These are phyloP conservation scores for Ettlia oleoabundans DNA, from an alignment of 139 green algal species.

Conservation along the genomic window DNA sequence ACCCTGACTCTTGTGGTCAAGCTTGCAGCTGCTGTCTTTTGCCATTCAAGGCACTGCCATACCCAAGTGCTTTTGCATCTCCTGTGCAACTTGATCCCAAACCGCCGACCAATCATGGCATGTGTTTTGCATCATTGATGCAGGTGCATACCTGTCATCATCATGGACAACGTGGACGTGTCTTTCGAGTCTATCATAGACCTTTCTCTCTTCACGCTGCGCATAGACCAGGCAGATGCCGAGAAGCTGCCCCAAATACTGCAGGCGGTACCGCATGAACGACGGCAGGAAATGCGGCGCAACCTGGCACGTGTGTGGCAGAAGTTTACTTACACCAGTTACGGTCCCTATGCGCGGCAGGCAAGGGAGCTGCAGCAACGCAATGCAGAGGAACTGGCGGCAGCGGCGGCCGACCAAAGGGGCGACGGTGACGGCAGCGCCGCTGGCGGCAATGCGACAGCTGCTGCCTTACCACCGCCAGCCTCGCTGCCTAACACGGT, in stretches of 20 bases:
- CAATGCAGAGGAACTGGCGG: neutral
- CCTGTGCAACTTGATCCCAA: too few relatives aligned
- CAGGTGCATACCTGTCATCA: constrained; percentile 3
- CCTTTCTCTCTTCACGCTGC: constrained; percentile 43
- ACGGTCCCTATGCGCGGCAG: neutral
- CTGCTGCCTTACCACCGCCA: neutral
- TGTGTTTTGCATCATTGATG: neutral
- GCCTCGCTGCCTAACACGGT: constrained; percentile 8
- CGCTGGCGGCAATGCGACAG: neutral
- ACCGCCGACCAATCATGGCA: neutral
- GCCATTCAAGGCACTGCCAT: too few relatives aligned
- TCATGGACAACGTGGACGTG: constrained; percentile 46
- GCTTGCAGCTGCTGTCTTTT: too few relatives aligned
- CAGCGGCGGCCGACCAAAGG: neutral
- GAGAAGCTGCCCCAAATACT: constrained; percentile 58
- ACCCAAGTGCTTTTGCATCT: too few relatives aligned
- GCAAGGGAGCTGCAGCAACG: neutral
- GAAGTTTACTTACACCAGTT: neutral
- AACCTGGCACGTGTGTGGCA: constrained; percentile 7
- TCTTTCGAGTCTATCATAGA: constrained; percentile 44
- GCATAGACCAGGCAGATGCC: constrained; percentile 49
- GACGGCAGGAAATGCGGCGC: constrained; percentile 50
- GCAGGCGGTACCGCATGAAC: constrained; percentile 23
- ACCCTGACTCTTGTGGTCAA: too few relatives aligned
- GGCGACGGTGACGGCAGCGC: neutral